phyloP scores from a whole-genome alignment of 306 rosid species.

The Casuarina equisetifolia region DNA sequence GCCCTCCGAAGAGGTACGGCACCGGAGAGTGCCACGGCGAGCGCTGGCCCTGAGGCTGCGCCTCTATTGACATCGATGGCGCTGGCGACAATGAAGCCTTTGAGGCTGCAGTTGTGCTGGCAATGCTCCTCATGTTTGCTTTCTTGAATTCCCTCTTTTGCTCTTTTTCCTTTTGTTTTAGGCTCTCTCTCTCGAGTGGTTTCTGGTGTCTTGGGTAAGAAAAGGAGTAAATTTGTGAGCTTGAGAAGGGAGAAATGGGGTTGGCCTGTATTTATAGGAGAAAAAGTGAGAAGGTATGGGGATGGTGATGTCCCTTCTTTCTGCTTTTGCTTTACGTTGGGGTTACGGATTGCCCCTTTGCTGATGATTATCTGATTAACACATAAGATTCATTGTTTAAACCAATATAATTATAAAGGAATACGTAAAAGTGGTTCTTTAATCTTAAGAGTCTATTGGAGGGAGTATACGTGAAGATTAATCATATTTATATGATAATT shows the following conservation, averaged over 20 bases:
- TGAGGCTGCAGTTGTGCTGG: slow-evolving; percentile 11
- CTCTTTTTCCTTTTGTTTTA: not conserved
- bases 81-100: slow-evolving; percentile 16
- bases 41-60: slow-evolving; percentile 11
- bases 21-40: slow-evolving; percentile 91
- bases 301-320: not conserved
- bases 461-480: too few relatives aligned
- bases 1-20: slow-evolving; percentile 86
- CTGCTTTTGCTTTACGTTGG: slow-evolving; percentile 9
- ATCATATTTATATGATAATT: too few relatives aligned
- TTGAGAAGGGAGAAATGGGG: slow-evolving; percentile 27
- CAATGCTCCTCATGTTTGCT: slow-evolving; percentile 47
- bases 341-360: slow-evolving; percentile 49
- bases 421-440: too few relatives aligned
- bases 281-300: not conserved
- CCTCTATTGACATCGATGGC: slow-evolving; percentile 12
- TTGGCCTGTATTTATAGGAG: slow-evolving; percentile 47
- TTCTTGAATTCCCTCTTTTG: not conserved
- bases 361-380: slow-evolving; percentile 6
- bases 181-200: not conserved
- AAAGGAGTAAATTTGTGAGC: slow-evolving; percentile 25
- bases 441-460: too few relatives aligned
- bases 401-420: not conserved
- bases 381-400: not conserved
- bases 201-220: slow-evolving; percentile 7